Base-by-base conservation (phyloP, 2,329 filamentous ascomycete species). In the Fusarium sp. region DNA sequence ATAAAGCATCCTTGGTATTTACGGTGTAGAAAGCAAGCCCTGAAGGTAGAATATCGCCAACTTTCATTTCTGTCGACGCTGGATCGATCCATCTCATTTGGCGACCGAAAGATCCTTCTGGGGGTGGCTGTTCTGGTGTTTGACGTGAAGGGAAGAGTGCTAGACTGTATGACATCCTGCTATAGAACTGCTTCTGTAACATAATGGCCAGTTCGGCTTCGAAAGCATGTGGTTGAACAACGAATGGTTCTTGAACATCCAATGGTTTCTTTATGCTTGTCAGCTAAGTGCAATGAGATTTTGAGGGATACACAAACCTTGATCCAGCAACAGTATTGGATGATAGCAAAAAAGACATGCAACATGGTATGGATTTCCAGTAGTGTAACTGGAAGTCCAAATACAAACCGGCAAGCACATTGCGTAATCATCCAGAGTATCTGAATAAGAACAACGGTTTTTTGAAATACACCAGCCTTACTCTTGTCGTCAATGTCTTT, bases 21-120 rank as follows among this genome's bases (percentile, higher is more conserved):
- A 1, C 0, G 1, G 0, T 24, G 22, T 38, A 64, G 2, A 65
- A 26, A 4, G 24, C 45, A 3, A 66, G 32, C 2, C 62, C 59
- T 5, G 26, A 30, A 0, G 47, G 20, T 3, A 55, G 9, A 6
- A 64, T 8, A 10, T 55, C 28, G 0, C 62, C 47, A 6, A 34
- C 15, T 1, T 5, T 4, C 32, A 63, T 47, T 4, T 5, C 1
- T 1, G 5, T 2, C 9, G 32, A 2, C 5, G 4, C 15, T 0
- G 1, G 15, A 3, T 39, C 10, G 2, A 55, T 15, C 58, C 47
- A 55, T 13, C 15, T 20, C 58, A 66, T 64, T n/a, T 50, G 47
- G 1, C 15, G 22, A 13, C 26, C 47, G 8, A 1, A 34, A 34
- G 32, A 8, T 32, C 47, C 47, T 8, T 18, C 22, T 4, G 38